Percentiles rank a stretch among this genome's conserved stretches.
Evolutionary conservation across 192 early-diverging fungal species (phyloP).

Genomic region (Coemansia sp.): DNA sequence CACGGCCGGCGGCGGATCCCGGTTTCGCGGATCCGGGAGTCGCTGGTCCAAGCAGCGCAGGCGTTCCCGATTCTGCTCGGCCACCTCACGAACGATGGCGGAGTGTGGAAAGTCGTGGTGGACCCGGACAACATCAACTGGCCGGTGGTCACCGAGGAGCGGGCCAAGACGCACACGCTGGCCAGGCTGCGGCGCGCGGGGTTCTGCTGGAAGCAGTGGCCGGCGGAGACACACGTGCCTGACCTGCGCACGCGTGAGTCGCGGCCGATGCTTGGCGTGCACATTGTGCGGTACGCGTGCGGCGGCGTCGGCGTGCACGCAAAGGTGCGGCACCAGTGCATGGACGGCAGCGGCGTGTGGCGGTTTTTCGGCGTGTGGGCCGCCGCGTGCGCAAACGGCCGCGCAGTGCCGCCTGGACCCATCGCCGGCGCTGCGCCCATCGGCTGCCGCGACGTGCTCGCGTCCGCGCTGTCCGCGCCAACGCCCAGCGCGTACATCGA

Average conservation of each 20-base stretch:
- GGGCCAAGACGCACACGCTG: not conserved
- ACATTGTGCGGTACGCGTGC: slow-evolving; percentile 33
- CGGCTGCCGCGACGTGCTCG: not conserved
- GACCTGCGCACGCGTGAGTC: slow-evolving; percentile 6
- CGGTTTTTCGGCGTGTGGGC: slow-evolving; percentile 26
- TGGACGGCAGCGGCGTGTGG: slow-evolving; percentile 31
- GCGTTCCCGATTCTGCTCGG: slow-evolving; percentile 31
- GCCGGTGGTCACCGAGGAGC: slow-evolving; percentile 25
- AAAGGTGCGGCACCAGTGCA: slow-evolving; percentile 29
- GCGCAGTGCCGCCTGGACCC: too few relatives aligned
- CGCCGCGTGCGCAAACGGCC: not conserved
- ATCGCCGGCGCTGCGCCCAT: too few relatives aligned
- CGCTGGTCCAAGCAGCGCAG: slow-evolving; percentile 12
- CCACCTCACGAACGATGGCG: not conserved
- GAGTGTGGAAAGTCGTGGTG: slow-evolving; percentile 11
- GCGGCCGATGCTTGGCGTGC: slow-evolving; percentile 22
- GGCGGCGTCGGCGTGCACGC: slow-evolving; percentile 35
- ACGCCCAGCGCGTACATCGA: not conserved
- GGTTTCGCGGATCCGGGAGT: not conserved
- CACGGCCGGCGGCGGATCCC: slow-evolving; percentile 5
- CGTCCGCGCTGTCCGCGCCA: not conserved
- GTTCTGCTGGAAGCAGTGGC: slow-evolving; percentile 24
- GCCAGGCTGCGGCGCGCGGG: not conserved
- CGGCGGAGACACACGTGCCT: not conserved
- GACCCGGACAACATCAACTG: slow-evolving; percentile 32